A percentile compares a stretch with the other conserved stretches of the same genome.
Conservation (phyloP, 441 rosid species). For the Erodium moschatum region DNA sequence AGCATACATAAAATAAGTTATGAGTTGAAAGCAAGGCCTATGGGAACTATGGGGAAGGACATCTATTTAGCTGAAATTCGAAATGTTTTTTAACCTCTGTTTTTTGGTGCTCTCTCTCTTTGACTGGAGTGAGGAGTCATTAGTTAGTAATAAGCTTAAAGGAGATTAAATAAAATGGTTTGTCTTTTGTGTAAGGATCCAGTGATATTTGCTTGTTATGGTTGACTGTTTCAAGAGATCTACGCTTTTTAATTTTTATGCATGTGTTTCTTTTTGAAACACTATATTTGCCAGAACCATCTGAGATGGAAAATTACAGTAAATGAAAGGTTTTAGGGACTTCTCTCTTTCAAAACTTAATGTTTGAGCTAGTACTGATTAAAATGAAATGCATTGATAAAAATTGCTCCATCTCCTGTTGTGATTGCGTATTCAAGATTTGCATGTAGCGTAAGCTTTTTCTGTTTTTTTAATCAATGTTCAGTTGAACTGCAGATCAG, state of each 20-base stretch:
- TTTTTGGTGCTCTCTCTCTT: no score
- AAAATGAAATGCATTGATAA: no score
- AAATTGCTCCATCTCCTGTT: no score
- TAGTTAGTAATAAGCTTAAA: no score
- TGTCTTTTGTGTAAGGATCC: neutral
- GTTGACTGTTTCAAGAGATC: neutral
- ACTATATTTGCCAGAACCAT: neutral
- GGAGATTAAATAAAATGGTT: neutral
- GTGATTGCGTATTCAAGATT: no score
- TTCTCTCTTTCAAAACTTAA: no score
- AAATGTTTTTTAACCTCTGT: no score
- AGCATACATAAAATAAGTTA: no score
- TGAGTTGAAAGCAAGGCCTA: no score
- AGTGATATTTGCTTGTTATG: neutral
- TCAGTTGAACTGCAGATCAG: neutral
- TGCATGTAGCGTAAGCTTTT: neutral
- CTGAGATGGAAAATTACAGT: neutral
- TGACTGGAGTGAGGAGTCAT: neutral
- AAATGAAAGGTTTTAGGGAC: neutral
- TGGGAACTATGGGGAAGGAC: no score
- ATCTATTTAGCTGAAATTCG: no score
- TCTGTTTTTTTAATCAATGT: neutral
- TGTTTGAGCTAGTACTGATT: no score
- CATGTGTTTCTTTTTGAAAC: neutral
- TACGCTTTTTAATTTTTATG: neutral